Conservation (phyloP, 495 filamentous ascomycete species). For the Penicillium arizonense region DNA sequence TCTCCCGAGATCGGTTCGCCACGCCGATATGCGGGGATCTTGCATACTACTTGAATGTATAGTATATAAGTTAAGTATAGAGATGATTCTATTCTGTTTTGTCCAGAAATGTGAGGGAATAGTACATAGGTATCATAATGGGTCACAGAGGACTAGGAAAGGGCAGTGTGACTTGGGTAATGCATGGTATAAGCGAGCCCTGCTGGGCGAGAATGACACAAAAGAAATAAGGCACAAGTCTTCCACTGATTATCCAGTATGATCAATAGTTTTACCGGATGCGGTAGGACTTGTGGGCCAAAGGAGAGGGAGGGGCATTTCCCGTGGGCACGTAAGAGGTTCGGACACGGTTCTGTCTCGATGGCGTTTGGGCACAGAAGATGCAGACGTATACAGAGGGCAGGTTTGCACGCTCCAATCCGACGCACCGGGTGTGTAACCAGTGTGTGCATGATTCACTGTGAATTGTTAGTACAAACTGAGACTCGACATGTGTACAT, state of each 20-base stretch:
- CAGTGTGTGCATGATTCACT: constrained; percentile 87
- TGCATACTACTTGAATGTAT: constrained; percentile 4
- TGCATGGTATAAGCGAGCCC: constrained; percentile 14
- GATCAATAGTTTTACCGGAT: constrained; percentile 28
- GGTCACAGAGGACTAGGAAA: constrained; percentile 19
- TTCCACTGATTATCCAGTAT: constrained; percentile 13
- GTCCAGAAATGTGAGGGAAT: constrained; percentile 16
- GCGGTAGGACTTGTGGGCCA: constrained; percentile 66
- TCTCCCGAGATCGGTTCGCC: constrained; percentile 7
- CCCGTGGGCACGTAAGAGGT: constrained; percentile 46
- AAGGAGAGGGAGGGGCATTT: constrained; percentile 52
- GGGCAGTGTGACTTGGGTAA: constrained; percentile 20
- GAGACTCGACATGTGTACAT: neutral
- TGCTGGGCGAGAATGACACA: constrained; percentile 16
- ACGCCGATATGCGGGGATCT: constrained; percentile 7
- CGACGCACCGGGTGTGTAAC: constrained; percentile 78
- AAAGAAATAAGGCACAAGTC: constrained; percentile 22
- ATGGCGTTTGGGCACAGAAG: constrained; percentile 75
- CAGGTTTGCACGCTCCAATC: constrained; percentile 61
- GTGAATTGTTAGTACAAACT: constrained; percentile 13
- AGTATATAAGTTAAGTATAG: constrained; percentile 11
- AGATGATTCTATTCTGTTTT: constrained; percentile 10
- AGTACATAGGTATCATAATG: constrained; percentile 38
- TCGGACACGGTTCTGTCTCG: constrained; percentile 62
- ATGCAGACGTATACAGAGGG: constrained; percentile 78